Evolutionary conservation across 2,329 filamentous ascomycete species (phyloP).

Genomic region (Zasmidium citrigriseum): DNA sequence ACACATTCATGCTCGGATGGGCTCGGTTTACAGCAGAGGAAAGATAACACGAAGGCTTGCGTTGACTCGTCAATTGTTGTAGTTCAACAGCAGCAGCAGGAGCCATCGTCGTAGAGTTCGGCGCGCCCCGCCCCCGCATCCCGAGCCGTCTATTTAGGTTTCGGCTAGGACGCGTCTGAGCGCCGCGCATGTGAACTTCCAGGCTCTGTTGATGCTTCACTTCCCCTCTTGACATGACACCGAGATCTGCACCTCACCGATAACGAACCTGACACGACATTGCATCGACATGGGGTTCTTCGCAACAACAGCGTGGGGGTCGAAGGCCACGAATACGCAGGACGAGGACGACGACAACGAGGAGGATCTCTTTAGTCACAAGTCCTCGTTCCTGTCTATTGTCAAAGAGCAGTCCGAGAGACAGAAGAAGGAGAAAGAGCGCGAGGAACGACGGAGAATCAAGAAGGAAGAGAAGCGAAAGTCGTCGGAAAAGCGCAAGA

Average conservation of each 20-base stretch:
- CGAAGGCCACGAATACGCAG: constrained; percentile 13
- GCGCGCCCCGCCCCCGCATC: not conserved
- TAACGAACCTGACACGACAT: not conserved
- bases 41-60: too few relatives aligned
- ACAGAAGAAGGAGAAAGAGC: constrained; percentile 30
- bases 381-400: constrained; percentile 39
- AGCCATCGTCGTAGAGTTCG: too few relatives aligned
- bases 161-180: too few relatives aligned
- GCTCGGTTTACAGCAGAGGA: too few relatives aligned
- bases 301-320: constrained; percentile 31
- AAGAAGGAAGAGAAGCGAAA: constrained; percentile 35
- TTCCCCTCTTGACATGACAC: too few relatives aligned
- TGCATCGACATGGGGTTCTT: constrained; percentile 32
- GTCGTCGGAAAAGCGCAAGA: constrained; percentile 28
- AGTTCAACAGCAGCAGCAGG: too few relatives aligned
- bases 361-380: constrained; percentile 47
- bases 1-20: too few relatives aligned
- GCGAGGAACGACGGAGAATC: constrained; percentile 32
- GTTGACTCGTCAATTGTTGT: too few relatives aligned
- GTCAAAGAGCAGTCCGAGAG: constrained; percentile 18
- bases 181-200: too few relatives aligned
- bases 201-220: too few relatives aligned
- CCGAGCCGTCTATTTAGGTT: not conserved
- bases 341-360: constrained; percentile 16
- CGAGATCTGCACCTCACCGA: too few relatives aligned